Evolutionary conservation across 2,329 filamentous ascomycete species (phyloP), one percentile per base, ranked within the genome.

Genomic region (Aureobasidium sp.): DNA sequence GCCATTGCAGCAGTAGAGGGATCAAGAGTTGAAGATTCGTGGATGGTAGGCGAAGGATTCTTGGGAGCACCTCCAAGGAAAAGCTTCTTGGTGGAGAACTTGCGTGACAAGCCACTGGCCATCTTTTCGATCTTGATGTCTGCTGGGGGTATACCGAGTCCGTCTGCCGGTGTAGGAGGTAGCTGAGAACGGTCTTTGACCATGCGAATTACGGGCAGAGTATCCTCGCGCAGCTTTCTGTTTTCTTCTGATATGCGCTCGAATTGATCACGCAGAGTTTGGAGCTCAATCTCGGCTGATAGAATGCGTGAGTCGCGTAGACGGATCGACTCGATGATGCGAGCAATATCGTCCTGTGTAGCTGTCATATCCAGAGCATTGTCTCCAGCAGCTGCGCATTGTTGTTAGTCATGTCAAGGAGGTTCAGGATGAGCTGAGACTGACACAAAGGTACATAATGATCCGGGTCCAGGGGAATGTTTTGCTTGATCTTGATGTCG

Each of bases 401-500:
- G 17, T 50, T 54, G 64, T 70, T 62, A 74, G 67, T 48, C 45
- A 29, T 58, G 27, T 37, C 11, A 37, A 22, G 22, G 33, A 33
- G n/a, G 24, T 24, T 8, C 5, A 9, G 35, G 17, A 14, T 12
- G 17, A 37, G 24, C 35, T 35, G 9, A 6, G 50, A 79, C 89
- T 69, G 86, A 96, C 92, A 94, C 56, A 94, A 80, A 40, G 94
- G 94, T 57, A 97, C 83, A 73, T 97, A 99, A 74, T 97, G 90
- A 70, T 97, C 93, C 64, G 88, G 87, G 71, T 97, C 93, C 68
- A 97, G 84, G 17, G 90, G 88, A 64, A 97, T 85, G 69, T 96
- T 91, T 71, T 97, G 92, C 66, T 91, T 91, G 73, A 93, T 88
- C 78, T 99, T 99, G 71, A 94, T 87, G 71, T 97, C 92, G 77